Percentiles rank a stretch among this genome's conserved stretches.
Conservation (phyloP, 2,329 filamentous ascomycete species). For the Penicillium sumatraense region DNA sequence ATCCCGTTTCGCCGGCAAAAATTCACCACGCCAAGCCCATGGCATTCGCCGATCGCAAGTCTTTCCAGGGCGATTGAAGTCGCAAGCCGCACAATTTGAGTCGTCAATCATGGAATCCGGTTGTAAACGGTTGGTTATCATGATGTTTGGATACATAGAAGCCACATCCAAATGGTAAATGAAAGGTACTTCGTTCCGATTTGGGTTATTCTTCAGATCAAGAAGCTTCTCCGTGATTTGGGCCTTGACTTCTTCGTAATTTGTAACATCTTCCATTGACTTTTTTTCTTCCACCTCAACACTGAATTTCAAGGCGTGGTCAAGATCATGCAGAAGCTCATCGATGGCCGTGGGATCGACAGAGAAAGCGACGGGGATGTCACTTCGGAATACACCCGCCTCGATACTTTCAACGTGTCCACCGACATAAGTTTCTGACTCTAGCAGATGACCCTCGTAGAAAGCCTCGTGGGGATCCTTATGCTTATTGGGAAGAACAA, state of each 20-base stretch:
- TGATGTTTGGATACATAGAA: conserved; percentile 99
- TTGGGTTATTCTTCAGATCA: conserved; percentile 78
- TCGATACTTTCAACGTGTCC: conserved; percentile 99
- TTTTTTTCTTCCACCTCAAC: conserved; percentile 85
- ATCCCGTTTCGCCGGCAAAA: conserved; percentile 90
- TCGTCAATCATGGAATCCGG: conserved; percentile 99
- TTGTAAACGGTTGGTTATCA: conserved; percentile 97
- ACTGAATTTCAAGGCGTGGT: conserved; percentile 86
- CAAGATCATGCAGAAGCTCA: conserved; percentile 82
- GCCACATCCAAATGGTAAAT: conserved; percentile 99
- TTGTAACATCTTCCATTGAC: conserved; percentile 75
- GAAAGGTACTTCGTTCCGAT: conserved; percentile 80
- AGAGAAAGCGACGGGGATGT: conserved; percentile 92
- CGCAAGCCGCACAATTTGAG: conserved; percentile 93
- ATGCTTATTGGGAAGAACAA: conserved; percentile 95
- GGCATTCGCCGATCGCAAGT: conserved; percentile 93
- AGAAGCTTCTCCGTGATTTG: conserved; percentile 76
- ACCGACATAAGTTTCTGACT: conserved; percentile 97
- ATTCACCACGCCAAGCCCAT: conserved; percentile 98
- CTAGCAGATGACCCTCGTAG: conserved; percentile 93
- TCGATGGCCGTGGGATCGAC: conserved; percentile 90
- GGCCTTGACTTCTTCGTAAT: conserved; percentile 81
- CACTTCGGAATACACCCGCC: conserved; percentile 92
- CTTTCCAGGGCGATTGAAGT: conserved; percentile 97
- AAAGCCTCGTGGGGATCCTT: conserved; percentile 88